Evolutionary conservation across 768 basidiomycete species (phyloP).

Genomic region (Podaxis sp.): DNA sequence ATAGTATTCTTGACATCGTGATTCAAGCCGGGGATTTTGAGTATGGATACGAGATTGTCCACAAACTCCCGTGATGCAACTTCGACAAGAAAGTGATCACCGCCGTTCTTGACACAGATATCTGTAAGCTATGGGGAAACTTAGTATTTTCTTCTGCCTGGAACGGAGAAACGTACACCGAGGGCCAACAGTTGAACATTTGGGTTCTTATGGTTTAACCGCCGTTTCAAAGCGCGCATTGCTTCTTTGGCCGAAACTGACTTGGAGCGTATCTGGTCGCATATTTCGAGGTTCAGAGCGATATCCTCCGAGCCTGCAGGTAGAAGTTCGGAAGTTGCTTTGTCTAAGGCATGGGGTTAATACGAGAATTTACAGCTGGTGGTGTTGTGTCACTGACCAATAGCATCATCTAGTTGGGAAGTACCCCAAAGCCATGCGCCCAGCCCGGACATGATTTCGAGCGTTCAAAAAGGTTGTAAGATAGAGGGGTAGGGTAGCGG

Average conservation of each 20-base stretch:
- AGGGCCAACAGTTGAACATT: constrained; percentile 92
- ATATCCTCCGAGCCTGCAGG: constrained; percentile 87
- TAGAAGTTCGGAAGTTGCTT: constrained; percentile 88
- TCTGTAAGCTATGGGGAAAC: constrained; percentile 67
- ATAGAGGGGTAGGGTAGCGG: not conserved
- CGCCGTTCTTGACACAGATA: constrained; percentile 94
- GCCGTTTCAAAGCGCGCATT: constrained; percentile 83
- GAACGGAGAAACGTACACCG: constrained; percentile 52
- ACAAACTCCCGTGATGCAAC: constrained; percentile 89
- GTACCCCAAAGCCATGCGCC: constrained; percentile 78
- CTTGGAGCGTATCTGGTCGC: constrained; percentile 94
- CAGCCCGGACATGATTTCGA: constrained; percentile 51
- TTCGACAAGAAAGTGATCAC: constrained; percentile 85
- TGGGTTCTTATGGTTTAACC: constrained; percentile 92
- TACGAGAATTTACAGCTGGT: constrained; percentile 2
- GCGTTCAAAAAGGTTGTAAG: not conserved
- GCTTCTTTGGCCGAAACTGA: constrained; percentile 81
- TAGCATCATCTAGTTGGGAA: constrained; percentile 78
- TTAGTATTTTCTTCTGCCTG: not conserved
- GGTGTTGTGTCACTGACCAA: constrained; percentile 51
- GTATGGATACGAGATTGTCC: constrained; percentile 87
- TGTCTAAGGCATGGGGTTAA: constrained; percentile 51
- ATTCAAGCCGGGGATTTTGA: constrained; percentile 75
- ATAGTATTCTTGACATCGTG: constrained; percentile 81
- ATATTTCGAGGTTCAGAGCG: constrained; percentile 91